Base-by-base conservation (phyloP, 305 asterid species). In the Rubia balearica region DNA sequence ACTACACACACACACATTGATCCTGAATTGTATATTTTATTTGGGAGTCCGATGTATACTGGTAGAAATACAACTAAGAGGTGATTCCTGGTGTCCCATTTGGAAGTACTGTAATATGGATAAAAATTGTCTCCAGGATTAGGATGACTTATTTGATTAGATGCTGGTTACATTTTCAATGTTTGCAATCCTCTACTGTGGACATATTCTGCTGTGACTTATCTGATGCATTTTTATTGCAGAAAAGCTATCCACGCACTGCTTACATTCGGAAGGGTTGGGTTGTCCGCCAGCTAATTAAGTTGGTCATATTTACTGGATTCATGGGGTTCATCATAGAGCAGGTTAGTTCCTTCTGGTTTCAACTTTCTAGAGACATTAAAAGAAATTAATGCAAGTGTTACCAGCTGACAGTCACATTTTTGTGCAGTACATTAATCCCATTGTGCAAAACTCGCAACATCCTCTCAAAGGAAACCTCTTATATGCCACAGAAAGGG, bases 401-500 rank as follows among this genome's bases (percentile, higher is more conserved):
- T 48, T 63, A 64, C 55, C 53, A 70, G 62, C 86, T 80, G 77
- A 85, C 75, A 17, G 11, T 81, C 80, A 42, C 75, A 62, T 69
- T 71, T 4, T 77, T 27, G 46, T 85, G 92, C 97, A 95, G 99
- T 95, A 95, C 74, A 92, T 89, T 76, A 92, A 95, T 76, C 99
- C 99, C 48, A 90, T 95, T 68, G 98, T 95, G 80, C 83, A 78
- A 76, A 90, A 89, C 73, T 95, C 99, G 71, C 96, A 87, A 74
- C 99, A 95, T 85, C 99, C 99, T 55, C 76, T 95, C 86, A 86
- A 92, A 83, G 99, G 94, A 71, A 75, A 92, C 79, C 82, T 92
- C 79, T 83, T 95, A 72, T 86, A 92, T 69, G 98, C 96, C 69
- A 64, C 87, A 56, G 99, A 95, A 89, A 88, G 98, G 88, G 86